These are phyloP conservation scores for Chytriomyces sp. DNA, from an alignment of 192 early-diverging fungal genomes.

Conservation along the genomic window DNA sequence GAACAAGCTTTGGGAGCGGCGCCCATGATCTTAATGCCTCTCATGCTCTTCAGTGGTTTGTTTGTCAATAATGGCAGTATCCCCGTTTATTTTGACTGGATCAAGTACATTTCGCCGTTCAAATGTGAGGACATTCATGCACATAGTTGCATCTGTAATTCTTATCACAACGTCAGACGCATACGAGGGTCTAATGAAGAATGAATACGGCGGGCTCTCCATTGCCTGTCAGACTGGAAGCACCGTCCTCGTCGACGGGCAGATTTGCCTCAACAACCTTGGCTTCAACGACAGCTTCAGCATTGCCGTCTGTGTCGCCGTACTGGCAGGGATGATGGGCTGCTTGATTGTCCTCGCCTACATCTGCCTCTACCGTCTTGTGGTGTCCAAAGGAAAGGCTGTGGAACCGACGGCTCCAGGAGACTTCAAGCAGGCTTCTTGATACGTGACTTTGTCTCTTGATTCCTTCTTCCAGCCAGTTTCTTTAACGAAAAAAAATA, in stretches of 20 bases:
- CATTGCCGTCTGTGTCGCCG: constrained; percentile 14
- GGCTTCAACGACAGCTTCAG: constrained; percentile 25
- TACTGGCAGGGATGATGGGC: constrained; percentile 7
- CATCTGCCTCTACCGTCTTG: constrained; percentile 15
- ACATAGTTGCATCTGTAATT: no score
- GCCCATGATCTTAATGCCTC: constrained; percentile 55
- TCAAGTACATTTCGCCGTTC: constrained; percentile 31
- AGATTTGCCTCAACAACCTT: constrained; percentile 9
- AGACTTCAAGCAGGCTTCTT: no score
- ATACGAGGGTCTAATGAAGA: constrained; percentile 27
- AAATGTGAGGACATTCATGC: constrained; percentile 5
- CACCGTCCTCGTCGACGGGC: constrained; percentile 8
- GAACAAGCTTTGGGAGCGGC: constrained; percentile 45
- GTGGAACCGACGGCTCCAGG: constrained; percentile 26
- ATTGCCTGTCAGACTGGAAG: constrained; percentile 7
- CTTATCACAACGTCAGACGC: no score
- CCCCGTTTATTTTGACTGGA: constrained; percentile 56
- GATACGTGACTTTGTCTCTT: no score
- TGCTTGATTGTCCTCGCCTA: constrained; percentile 21
- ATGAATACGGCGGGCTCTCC: constrained; percentile 21
- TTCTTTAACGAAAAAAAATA: no score
- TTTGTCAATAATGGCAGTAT: constrained; percentile 62
- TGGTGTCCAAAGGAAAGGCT: constrained; percentile 27
- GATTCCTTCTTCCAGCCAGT: no score
- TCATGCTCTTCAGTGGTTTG: constrained; percentile 55